Conservation (phyloP, 2,329 filamentous ascomycete genomes). For the Fusarium graminum region DNA sequence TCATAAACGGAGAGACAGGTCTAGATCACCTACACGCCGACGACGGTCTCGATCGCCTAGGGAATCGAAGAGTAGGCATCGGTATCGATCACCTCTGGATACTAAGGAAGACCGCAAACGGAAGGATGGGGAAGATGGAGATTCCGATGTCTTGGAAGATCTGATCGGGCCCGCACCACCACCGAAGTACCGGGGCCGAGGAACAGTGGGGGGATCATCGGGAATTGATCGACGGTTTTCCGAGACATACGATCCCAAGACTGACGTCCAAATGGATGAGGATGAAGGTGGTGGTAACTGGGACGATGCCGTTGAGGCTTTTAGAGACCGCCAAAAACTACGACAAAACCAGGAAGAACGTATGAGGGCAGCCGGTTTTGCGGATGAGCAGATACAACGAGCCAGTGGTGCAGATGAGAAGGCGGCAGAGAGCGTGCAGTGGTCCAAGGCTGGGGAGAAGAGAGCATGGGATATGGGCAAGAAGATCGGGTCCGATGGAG, state of each 20-base stretch:
- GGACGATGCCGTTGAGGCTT: slow-evolving; percentile 82
- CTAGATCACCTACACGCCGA: slow-evolving; percentile 47
- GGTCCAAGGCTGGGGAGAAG: slow-evolving; percentile 76
- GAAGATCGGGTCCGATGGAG: slow-evolving; percentile 39
- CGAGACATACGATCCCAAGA: slow-evolving; percentile 68
- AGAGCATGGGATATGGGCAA: slow-evolving; percentile 73
- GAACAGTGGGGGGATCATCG: slow-evolving; percentile 70
- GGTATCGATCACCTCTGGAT: slow-evolving; percentile 50
- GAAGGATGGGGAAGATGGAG: slow-evolving; percentile 37
- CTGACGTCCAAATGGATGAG: slow-evolving; percentile 67
- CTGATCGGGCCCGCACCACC: slow-evolving; percentile 81
- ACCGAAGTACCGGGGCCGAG: slow-evolving; percentile 72
- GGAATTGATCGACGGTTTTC: slow-evolving; percentile 87
- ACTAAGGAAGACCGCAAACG: slow-evolving; percentile 33
- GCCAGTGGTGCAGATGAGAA: slow-evolving; percentile 71
- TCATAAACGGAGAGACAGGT: slow-evolving; percentile 43
- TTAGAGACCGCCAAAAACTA: slow-evolving; percentile 84
- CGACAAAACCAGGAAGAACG: slow-evolving; percentile 80
- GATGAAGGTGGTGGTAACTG: slow-evolving; percentile 72
- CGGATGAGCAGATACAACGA: slow-evolving; percentile 75
- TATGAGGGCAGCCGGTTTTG: slow-evolving; percentile 82
- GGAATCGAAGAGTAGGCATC: slow-evolving; percentile 50
- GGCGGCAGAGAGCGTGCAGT: slow-evolving; percentile 75
- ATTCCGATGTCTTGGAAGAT: slow-evolving; percentile 79
- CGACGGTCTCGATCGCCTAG: slow-evolving; percentile 53